Evolutionary conservation across 2,329 filamentous ascomycete species (phyloP).

Genomic region (Intubia oerlemansii): DNA sequence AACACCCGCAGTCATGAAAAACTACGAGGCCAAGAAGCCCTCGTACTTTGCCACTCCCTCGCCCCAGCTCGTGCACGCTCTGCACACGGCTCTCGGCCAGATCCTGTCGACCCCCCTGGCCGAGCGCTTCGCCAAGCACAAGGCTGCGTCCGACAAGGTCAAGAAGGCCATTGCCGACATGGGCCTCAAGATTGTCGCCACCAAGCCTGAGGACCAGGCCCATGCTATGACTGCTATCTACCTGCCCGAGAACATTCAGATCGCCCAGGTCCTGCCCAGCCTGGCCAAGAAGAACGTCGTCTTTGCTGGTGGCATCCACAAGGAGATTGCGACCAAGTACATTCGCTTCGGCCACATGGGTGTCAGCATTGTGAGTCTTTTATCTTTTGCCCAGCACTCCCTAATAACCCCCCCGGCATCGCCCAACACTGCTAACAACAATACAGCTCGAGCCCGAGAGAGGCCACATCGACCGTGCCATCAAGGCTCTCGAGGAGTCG

Average conservation of each 20-base stretch:
- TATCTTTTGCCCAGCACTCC: not conserved
- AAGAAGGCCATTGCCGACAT: conserved; percentile 66
- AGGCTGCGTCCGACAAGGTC: conserved; percentile 58
- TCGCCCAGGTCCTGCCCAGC: conserved; percentile 66
- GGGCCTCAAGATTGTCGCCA: conserved; percentile 64
- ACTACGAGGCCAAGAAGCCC: conserved; percentile 93
- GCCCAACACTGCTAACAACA: too few relatives aligned
- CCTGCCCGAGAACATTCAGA: conserved; percentile 64
- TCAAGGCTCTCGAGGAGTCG: conserved; percentile 54
- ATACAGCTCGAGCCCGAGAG: conserved; percentile 62
- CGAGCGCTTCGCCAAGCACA: conserved; percentile 68
- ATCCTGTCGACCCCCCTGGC: conserved; percentile 63
- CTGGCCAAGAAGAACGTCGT: conserved; percentile 74
- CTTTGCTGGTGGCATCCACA: conserved; percentile 89
- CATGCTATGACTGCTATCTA: conserved; percentile 98
- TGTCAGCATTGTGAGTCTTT: conserved; percentile 50
- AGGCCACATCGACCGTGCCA: conserved; percentile 64
- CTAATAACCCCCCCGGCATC: too few relatives aligned
- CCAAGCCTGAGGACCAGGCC: conserved; percentile 74
- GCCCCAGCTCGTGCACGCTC: conserved; percentile 78
- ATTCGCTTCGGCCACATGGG: conserved; percentile 97
- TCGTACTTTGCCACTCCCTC: conserved; percentile 96
- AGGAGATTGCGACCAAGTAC: conserved; percentile 84
- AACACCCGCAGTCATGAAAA: conserved; percentile 70
- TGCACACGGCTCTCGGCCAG: conserved; percentile 74